Evolutionary conservation across 1,284 basidiomycete genomes (phyloP).

Genomic region (Puccinia hordei): DNA sequence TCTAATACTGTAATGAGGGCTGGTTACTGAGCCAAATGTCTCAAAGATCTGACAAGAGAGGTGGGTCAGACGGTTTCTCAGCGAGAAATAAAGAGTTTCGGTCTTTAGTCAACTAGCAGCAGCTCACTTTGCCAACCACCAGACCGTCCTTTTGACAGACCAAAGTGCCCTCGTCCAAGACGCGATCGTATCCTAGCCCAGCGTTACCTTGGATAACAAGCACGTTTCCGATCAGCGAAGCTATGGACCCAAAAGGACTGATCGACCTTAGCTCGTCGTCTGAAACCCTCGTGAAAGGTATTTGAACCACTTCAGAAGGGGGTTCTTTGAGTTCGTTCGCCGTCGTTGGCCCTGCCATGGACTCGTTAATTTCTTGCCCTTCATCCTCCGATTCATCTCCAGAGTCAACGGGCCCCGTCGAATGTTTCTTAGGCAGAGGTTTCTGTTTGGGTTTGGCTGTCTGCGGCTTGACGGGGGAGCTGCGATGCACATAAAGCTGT

Average conservation of each 20-base stretch:
- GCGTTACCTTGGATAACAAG: constrained; percentile 39
- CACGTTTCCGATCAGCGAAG: constrained; percentile 39
- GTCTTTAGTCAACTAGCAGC: neutral
- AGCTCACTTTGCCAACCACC: constrained; percentile 43
- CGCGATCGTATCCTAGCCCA: constrained; percentile 37
- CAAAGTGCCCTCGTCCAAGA: constrained; percentile 45
- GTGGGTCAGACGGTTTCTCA: neutral
- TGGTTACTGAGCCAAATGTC: constrained; percentile 49
- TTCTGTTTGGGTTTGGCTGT: neutral
- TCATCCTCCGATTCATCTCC: constrained; percentile 20
- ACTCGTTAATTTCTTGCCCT: neutral
- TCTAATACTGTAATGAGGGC: constrained; percentile 49
- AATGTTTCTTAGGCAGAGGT: neutral
- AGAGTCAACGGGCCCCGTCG: constrained; percentile 3
- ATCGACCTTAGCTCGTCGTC: constrained; percentile 35
- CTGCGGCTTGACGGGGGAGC: neutral
- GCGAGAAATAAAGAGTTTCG: neutral
- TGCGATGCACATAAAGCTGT: neutral
- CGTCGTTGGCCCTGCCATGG: constrained; percentile 33
- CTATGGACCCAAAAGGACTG: constrained; percentile 31
- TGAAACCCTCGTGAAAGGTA: constrained; percentile 38
- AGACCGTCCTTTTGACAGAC: constrained; percentile 42
- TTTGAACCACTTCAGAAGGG: constrained; percentile 24
- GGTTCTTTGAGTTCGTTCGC: constrained; percentile 41
- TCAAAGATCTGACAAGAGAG: constrained; percentile 42